These are phyloP conservation scores for Lipomyces kockii DNA, from an alignment of 805 yeast genomes.

Conservation along the genomic window DNA sequence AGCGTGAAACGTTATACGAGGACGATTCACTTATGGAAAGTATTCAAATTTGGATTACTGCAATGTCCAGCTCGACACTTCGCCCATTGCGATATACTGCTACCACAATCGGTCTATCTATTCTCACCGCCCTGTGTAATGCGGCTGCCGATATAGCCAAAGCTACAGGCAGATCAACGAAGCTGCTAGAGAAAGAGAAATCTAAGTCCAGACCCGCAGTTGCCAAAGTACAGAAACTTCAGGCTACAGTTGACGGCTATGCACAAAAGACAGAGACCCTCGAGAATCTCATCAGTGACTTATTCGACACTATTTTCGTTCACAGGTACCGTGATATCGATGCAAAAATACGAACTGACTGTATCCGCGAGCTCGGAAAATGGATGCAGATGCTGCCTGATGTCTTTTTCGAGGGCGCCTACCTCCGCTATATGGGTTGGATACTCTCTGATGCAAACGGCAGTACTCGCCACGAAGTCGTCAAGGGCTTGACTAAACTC, in stretches of 20 bases:
- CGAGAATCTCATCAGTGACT: slow-evolving; percentile 64
- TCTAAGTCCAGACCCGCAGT: slow-evolving; percentile 42
- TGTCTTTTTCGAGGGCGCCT: slow-evolving; percentile 67
- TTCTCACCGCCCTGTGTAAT: slow-evolving; percentile 65
- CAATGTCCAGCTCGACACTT: slow-evolving; percentile 69
- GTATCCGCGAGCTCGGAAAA: slow-evolving; percentile 63
- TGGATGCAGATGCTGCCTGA: slow-evolving; percentile 80
- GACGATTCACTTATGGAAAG: slow-evolving; percentile 54
- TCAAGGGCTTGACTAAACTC: slow-evolving; percentile 58
- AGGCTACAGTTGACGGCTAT: slow-evolving; percentile 55
- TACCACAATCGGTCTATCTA: slow-evolving; percentile 59
- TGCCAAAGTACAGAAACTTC: slow-evolving; percentile 44
- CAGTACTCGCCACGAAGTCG: slow-evolving; percentile 66
- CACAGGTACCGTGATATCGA: slow-evolving; percentile 84
- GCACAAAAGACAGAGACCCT: slow-evolving; percentile 58
- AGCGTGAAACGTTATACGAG: slow-evolving; percentile 62
- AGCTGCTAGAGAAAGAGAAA: slow-evolving; percentile 47
- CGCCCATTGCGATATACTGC: slow-evolving; percentile 74
- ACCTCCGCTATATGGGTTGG: slow-evolving; percentile 83
- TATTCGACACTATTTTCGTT: slow-evolving; percentile 67
- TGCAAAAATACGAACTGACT: slow-evolving; percentile 68
- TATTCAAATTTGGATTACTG: slow-evolving; percentile 73
- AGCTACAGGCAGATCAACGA: slow-evolving; percentile 48
- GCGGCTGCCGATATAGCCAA: slow-evolving; percentile 48
- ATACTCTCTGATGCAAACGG: slow-evolving; percentile 71